Base-by-base conservation (phyloP, 1,139 yeast genomes). In the Yamadazyma pseudoaaseri region DNA sequence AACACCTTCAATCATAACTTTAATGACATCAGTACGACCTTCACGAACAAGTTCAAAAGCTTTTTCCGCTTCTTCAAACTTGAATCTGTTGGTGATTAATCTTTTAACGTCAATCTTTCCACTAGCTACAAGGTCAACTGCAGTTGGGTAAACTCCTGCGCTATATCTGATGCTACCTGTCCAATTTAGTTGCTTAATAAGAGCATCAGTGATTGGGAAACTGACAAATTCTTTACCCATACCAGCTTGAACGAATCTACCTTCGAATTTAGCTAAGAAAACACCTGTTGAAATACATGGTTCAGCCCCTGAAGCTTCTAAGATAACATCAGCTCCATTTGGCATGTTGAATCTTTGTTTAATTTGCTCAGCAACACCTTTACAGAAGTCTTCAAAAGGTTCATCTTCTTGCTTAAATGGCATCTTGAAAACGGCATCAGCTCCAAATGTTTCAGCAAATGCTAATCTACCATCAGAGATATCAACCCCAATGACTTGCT, bases 261-360 rank as follows among this genome's bases (percentile, higher is more conserved):
- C 87, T 33, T 80, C 84, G 21, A 73, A 64, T 31, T 65, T 66
- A 37, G 79, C 65, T 17, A 72, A 65, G 35, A 67, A 67, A 27
- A 81, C 69, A 20, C 84, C 87, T 21, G 73, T 66, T 36, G 73
- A 65, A 42, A 81, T 74, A 38, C 84, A 79, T n/a, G 76, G 67
- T 47, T 77, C 85, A 18, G 79, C 84, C 24, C 89, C 89, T 6
- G 86, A 70, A 32, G 84, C 79, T 50, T 81, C 87, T 47, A 81
- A 59, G 20, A 80, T 76, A 31, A 78, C 70, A 33, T 70, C 65
- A 16, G 86, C 81, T 2, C 50, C 30, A 24, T 45, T 47, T 4
- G 70, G 70, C 41, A 65, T 62, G 2, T 66, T 61, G 24, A 45
- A 47, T 22, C 32, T 26, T n/a, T 34, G 11, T 18, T 41, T 45